Conservation (phyloP, 805 yeast genomes). For the Cyberlindnera bimundalis region DNA sequence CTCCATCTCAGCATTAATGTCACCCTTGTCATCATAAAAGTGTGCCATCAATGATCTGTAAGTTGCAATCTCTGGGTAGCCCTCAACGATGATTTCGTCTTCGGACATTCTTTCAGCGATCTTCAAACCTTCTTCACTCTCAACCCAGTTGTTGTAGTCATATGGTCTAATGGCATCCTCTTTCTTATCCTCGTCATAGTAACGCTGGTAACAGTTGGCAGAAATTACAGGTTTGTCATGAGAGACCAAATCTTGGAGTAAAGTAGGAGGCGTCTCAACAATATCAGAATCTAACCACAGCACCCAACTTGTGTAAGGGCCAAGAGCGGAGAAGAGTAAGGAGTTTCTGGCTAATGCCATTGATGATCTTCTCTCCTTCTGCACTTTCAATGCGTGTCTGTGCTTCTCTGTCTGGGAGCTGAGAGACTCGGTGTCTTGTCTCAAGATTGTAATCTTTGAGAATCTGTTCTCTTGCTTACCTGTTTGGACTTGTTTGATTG, state of each 20-base stretch:
- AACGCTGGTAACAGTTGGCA: slow-evolving; percentile 92
- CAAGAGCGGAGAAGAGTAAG: slow-evolving; percentile 78
- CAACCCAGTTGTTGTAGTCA: slow-evolving; percentile 96
- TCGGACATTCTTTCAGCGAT: slow-evolving; percentile 71
- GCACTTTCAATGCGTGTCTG: slow-evolving; percentile 83
- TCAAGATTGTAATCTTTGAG: slow-evolving; percentile 78
- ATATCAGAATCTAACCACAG: slow-evolving; percentile 96
- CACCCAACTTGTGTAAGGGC: slow-evolving; percentile 92
- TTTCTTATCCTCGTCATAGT: slow-evolving; percentile 54
- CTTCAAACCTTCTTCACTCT: slow-evolving; percentile 72
- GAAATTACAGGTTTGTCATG: slow-evolving; percentile 87
- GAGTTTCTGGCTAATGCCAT: slow-evolving; percentile 97
- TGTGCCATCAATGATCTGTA: slow-evolving; percentile 94
- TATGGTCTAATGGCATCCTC: slow-evolving; percentile 72
- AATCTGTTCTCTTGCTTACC: slow-evolving; percentile 63
- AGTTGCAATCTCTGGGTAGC: slow-evolving; percentile 89
- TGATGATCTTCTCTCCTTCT: slow-evolving; percentile 80
- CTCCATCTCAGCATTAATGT: slow-evolving; percentile 63
- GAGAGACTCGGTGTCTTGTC: slow-evolving; percentile 85
- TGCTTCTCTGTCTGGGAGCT: slow-evolving; percentile 77
- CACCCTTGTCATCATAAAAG: slow-evolving; percentile 66
- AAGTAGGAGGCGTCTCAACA: slow-evolving; percentile 77
- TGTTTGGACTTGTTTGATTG: slow-evolving; percentile 68
- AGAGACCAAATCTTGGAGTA: slow-evolving; percentile 81
- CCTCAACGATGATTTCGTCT: slow-evolving; percentile 93